Evolutionary conservation across 2,329 filamentous ascomycete species (phyloP).

Genomic region (Sordariomycetes sp.): DNA sequence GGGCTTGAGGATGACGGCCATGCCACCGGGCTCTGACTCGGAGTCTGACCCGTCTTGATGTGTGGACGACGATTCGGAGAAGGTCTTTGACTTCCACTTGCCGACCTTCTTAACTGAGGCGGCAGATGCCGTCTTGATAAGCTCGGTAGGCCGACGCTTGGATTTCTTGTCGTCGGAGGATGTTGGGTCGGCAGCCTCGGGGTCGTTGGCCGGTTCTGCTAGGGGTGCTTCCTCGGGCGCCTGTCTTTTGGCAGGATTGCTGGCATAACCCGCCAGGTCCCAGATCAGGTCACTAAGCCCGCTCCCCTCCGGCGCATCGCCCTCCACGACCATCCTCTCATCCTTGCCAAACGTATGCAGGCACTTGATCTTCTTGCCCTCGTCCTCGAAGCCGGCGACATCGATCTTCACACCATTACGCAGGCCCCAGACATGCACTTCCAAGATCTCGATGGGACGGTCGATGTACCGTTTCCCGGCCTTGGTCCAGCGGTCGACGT

Average conservation of each 20-base stretch:
- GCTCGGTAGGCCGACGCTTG: conserved; percentile 17
- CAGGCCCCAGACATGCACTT: conserved; percentile 85
- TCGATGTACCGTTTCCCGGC: conserved; percentile 74
- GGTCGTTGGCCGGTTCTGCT: conserved; percentile 17
- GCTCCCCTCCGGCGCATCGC: conserved; percentile 37
- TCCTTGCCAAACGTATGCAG: conserved; percentile 71
- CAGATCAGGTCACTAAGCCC: conserved; percentile 42
- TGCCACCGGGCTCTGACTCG: conserved; percentile 46
- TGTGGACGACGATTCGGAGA: no score
- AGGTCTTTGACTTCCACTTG: conserved; percentile 13
- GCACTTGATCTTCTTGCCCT: conserved; percentile 75
- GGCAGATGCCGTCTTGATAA: conserved; percentile 21
- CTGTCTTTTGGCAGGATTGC: conserved; percentile 18
- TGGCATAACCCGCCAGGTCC: conserved; percentile 37
- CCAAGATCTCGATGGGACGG: conserved; percentile 71
- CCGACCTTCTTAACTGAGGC: conserved; percentile 9
- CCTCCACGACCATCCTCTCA: conserved; percentile 64
- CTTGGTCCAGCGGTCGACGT: conserved; percentile 79
- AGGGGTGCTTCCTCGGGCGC: conserved; percentile 24
- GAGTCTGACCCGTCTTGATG: neutral
- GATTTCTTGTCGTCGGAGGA: conserved; percentile 6
- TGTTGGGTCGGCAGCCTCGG: no score
- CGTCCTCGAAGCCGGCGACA: conserved; percentile 78
- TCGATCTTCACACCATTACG: conserved; percentile 80
- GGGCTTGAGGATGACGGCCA: conserved; percentile 72